Evolutionary conservation across 2,329 filamentous ascomycete genomes (phyloP), one percentile per base, ranked within the genome.

Genomic region (Fusarium camptoceras): DNA sequence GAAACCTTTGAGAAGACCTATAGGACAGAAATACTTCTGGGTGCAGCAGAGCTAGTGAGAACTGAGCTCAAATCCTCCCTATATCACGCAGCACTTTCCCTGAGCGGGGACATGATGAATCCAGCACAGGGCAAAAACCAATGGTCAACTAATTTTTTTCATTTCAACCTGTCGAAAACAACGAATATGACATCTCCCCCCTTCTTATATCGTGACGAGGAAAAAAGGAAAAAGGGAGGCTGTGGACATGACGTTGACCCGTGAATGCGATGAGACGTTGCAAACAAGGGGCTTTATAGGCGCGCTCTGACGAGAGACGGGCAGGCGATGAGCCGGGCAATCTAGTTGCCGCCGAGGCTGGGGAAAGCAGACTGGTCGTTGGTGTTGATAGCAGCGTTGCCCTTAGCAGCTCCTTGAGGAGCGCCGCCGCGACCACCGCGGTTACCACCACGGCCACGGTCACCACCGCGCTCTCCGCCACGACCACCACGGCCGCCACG

Each of bases 281-380:
- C 63, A 66, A 55, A 37, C 57, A 58, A 54, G 57, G 49, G 71
- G 67, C 43, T 64, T 62, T 64, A 60, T 43, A 54, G 65, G 61
- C 55, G 62, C 59, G 65, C 63, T 74, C 60, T 43, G 56, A 24
- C 31, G 44, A 37, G 61, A 66, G 55, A 42, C 62, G 63, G 54
- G 60, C 54, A 50, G 55, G 54, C 59, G 68, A 41, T 42, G 49
- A 18, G 34, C 34, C 50, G 43, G 55, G 56, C 68, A 70, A 66
- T 71, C 75, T 85, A 86, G 78, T 83, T 83, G 79, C 84, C 83
- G 76, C 86, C 87, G 73, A 89, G 82, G 83, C 85, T 88, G 76
- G 87, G 87, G 85, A 89, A 89, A 68, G 86, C 86, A 71, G 79
- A 81, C 83, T 87, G 81, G 74, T 89, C 87, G 76, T 78, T 84